phyloP scores from a whole-genome alignment of 306 rosid genomes.

The Cicer chorassanicum region DNA sequence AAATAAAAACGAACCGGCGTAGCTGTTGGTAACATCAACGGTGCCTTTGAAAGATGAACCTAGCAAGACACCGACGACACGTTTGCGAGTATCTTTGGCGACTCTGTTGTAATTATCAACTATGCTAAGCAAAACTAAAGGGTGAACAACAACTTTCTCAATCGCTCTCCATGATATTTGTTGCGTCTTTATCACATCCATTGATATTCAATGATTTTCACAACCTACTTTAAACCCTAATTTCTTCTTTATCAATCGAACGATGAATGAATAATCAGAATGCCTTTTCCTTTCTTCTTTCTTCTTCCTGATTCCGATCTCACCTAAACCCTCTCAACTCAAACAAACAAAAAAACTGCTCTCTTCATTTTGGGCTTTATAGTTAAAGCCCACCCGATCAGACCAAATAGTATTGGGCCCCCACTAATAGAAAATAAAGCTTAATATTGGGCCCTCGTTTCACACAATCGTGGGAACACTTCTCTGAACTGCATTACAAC shows the following conservation, averaged over 20 bases:
- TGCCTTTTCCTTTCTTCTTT: not conserved
- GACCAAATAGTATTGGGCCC: not conserved
- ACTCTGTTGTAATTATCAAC: constrained; percentile 91
- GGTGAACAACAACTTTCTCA: constrained; percentile 89
- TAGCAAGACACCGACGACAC: constrained; percentile 86
- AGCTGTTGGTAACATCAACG: constrained; percentile 86
- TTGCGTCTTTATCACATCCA: constrained; percentile 91
- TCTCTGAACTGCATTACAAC: no score
- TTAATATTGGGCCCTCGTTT: no score
- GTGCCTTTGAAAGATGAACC: constrained; percentile 80
- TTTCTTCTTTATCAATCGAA: not conserved
- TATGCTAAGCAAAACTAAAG: constrained; percentile 86
- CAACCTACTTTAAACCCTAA: not conserved
- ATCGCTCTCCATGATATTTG: constrained; percentile 69
- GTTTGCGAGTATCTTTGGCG: constrained; percentile 82
- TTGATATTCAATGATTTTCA: constrained; percentile 1
- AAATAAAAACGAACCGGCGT: constrained; percentile 62
- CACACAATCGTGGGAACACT: no score
- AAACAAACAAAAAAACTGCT: not conserved
- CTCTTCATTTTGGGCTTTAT: not conserved
- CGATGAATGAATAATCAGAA: not conserved
- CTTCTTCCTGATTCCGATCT: constrained; percentile 17
- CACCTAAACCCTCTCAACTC: constrained; percentile 9
- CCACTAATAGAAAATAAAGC: no score
- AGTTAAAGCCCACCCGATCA: not conserved